phyloP scores from a whole-genome alignment of 139 green algal species.

The Tetratostichococcus sp. region DNA sequence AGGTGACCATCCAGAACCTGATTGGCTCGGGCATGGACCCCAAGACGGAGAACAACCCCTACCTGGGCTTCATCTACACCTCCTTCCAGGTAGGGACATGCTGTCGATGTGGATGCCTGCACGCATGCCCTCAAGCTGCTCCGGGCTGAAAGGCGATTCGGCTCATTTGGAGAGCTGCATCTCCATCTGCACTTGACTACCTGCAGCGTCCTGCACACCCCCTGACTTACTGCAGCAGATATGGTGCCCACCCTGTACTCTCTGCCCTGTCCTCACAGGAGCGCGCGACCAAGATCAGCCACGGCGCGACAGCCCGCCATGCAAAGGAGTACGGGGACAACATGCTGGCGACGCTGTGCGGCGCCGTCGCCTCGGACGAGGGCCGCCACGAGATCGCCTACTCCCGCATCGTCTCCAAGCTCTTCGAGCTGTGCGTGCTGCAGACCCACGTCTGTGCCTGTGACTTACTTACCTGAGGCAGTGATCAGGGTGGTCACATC shows the following conservation, averaged over 20 bases:
- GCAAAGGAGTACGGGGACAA: constrained; percentile 87
- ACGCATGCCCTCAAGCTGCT: too few relatives aligned
- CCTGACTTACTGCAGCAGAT: too few relatives aligned
- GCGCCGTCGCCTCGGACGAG: constrained; percentile 90
- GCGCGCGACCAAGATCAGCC: constrained; percentile 92
- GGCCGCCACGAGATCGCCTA: constrained; percentile 95
- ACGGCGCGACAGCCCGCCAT: constrained; percentile 92
- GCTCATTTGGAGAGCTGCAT: too few relatives aligned
- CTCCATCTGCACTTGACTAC: too few relatives aligned
- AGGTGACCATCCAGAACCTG: constrained; percentile 98
- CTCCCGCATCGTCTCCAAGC: constrained; percentile 82
- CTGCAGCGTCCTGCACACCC: too few relatives aligned
- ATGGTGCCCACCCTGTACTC: not conserved
- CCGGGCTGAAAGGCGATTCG: too few relatives aligned
- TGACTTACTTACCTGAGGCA: too few relatives aligned
- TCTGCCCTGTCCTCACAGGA: constrained; percentile 38
- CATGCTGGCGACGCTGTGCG: constrained; percentile 85
- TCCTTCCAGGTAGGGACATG: constrained; percentile 75
- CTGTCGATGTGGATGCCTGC: too few relatives aligned
- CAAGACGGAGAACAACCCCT: constrained; percentile 99
- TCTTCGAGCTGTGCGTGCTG: constrained; percentile 64
- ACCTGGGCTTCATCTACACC: constrained; percentile 98
- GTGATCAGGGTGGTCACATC: too few relatives aligned
- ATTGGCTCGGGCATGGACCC: constrained; percentile 94
- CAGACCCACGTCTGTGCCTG: not conserved